Evolutionary conservation across 176 grass and related monocot species (phyloP).

Genomic region (Hsuehochloa calcarea): DNA sequence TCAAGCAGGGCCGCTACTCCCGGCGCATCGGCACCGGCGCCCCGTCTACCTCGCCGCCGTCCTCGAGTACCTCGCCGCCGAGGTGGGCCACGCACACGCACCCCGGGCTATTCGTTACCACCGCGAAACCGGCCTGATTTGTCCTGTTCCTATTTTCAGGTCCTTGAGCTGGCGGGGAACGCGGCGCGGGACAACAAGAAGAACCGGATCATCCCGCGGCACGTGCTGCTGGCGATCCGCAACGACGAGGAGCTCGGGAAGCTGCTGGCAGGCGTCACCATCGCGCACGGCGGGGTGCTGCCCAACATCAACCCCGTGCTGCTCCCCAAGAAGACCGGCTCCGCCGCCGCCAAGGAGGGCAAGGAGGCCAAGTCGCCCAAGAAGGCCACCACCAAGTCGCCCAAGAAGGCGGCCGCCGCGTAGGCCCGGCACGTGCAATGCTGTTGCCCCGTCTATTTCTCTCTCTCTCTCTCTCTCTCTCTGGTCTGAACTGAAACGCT

Average conservation of each 20-base stretch:
- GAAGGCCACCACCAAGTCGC: conserved; percentile 59
- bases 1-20: conserved; percentile 65
- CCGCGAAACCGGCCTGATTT: conserved; percentile 24
- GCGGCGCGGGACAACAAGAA: conserved; percentile 85
- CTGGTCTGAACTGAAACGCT: conserved; percentile 19
- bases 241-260: conserved; percentile 85
- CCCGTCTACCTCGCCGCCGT: conserved; percentile 74
- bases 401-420: conserved; percentile 53
- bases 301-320: conserved; percentile 84
- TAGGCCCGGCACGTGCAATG: conserved; percentile 25
- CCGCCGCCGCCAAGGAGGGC: conserved; percentile 50
- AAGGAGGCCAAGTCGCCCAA: conserved; percentile 50
- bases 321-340: conserved; percentile 57
- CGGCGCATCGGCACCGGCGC: conserved; percentile 55
- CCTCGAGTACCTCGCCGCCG: conserved; percentile 81
- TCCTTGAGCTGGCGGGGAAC: conserved; percentile 75
- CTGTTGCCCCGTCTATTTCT: neutral
- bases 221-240: conserved; percentile 72
- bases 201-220: conserved; percentile 74
- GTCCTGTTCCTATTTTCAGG: conserved; percentile 15
- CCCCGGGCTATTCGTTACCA: neutral
- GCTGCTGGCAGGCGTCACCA: conserved; percentile 70
- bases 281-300: conserved; percentile 73
- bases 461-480: neutral
- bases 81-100: conserved; percentile 36